phyloP scores from a whole-genome alignment of 805 yeast genomes.

The Torulaspora indica region DNA sequence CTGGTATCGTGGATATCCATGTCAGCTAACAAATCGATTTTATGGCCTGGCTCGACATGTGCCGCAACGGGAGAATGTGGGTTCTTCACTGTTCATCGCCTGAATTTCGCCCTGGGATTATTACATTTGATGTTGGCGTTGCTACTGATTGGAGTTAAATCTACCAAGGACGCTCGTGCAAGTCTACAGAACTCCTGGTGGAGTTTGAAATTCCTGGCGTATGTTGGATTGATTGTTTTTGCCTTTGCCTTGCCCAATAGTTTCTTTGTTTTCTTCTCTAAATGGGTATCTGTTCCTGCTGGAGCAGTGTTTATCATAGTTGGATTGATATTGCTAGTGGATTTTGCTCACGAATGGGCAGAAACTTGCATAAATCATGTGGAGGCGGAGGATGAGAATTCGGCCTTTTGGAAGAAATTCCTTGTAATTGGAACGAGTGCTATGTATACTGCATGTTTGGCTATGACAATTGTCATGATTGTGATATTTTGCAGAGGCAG shows the following conservation, averaged over 20 bases:
- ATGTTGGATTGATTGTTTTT: conserved; percentile 51
- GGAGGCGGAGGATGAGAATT: conserved; percentile 65
- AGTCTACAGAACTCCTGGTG: conserved; percentile 89
- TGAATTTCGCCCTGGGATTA: conserved; percentile 81
- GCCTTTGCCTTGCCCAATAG: conserved; percentile 81
- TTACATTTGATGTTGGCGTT: conserved; percentile 69
- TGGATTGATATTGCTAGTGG: conserved; percentile 85
- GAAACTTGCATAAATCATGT: conserved; percentile 89
- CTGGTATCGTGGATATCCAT: conserved; percentile 83
- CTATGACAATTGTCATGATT: conserved; percentile 75
- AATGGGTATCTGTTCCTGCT: conserved; percentile 76
- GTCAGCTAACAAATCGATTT: conserved; percentile 71
- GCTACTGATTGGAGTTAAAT: conserved; percentile 65
- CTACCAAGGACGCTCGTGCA: conserved; percentile 73
- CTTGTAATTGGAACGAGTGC: conserved; percentile 80
- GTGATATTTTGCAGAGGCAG: conserved; percentile 74
- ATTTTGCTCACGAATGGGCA: conserved; percentile 98
- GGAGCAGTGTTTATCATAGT: conserved; percentile 83
- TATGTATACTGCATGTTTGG: conserved; percentile 74
- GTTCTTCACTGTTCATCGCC: conserved; percentile 88
- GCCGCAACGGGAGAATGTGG: conserved; percentile 84
- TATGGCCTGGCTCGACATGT: conserved; percentile 73
- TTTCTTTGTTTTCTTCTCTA: conserved; percentile 87
- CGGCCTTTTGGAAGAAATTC: conserved; percentile 67
- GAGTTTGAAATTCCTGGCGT: conserved; percentile 64